Evolutionary conservation across 2,329 filamentous ascomycete species (phyloP), one percentile per base, ranked within the genome.

Genomic region (Teratosphaeria nubilosa): DNA sequence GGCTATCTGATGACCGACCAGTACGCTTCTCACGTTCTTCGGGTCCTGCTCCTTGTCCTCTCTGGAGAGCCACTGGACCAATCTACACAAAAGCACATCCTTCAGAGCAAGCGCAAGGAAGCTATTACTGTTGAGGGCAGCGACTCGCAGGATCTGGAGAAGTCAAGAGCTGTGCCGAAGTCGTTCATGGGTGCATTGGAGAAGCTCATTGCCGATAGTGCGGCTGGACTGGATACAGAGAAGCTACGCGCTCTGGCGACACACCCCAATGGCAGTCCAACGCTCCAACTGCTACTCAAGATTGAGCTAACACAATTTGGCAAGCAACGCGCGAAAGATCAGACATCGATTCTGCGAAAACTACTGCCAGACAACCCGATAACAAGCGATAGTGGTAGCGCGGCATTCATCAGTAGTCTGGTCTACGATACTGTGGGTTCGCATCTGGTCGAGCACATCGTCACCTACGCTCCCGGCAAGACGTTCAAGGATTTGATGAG

Each of bases 91-190:
- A 86, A 86, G 70, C 85, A 86, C 1, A 76, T 95, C n/a, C 75
- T 96, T 53, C 89, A 92, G 70, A 96, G 92, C 78, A 91, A 90
- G 74, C 91, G 86, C 75, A 97, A 97, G 74, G 91, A 97, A 74
- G 86, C 88, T 64, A 80, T 95, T 54, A 81, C 82, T 1, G 83
- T 87, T 1, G 77, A 82, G 51, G 73, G 77, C 1, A 77, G 81
- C 50, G 73, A 76, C 1, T 75, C 78, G n/a, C 80, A 84, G 24
- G 69, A 72, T 20, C 69, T 73, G 6, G 56, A 62, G 53, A 63
- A 61, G 57, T 41, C 50, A 59, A 66, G 59, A 69, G 75, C 51
- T 68, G 89, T 97, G 0, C 94, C 94, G 0, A 81, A 83, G 31
- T 89, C 88, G 0, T 99, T 99, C 70, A 78, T 81, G 5, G 76